Percentiles rank a stretch among this genome's conserved stretches.
Evolutionary conservation across 140 eudicot genomes (phyloP).

Genomic region (Oenanthe javanica): DNA sequence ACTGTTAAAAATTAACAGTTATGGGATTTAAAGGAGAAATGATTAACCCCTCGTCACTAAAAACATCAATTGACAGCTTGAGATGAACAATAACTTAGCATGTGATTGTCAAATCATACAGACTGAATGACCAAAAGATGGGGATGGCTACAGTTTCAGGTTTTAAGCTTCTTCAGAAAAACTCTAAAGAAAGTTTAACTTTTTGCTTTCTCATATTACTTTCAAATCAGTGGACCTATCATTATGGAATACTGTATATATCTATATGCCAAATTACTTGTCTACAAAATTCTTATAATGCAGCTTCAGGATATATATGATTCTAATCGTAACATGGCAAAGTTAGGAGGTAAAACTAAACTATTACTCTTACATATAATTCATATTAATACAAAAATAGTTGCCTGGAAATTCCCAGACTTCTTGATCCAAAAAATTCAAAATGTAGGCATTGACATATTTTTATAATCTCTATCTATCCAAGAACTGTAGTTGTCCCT

Average conservation of each 20-base stretch:
- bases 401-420: background rate
- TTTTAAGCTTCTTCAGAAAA: background rate
- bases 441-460: background rate
- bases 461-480: background rate
- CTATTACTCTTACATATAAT: background rate
- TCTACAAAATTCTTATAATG: background rate
- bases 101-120: constrained; percentile 4
- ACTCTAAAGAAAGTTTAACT: background rate
- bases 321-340: background rate
- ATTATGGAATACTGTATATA: background rate
- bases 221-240: background rate
- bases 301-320: background rate
- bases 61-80: constrained; percentile 3
- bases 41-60: background rate
- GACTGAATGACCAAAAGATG: background rate
- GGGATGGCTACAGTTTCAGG: background rate
- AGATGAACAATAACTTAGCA: background rate
- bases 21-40: background rate
- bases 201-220: background rate
- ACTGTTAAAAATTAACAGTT: background rate
- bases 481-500: background rate
- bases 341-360: background rate
- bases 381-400: background rate
- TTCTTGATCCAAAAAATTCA: too few relatives aligned
- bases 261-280: background rate